A percentile compares a stretch with the other conserved stretches of the same genome.
Conservation (phyloP, 208 protist genomes). For the Crithidia bombi region DNA sequence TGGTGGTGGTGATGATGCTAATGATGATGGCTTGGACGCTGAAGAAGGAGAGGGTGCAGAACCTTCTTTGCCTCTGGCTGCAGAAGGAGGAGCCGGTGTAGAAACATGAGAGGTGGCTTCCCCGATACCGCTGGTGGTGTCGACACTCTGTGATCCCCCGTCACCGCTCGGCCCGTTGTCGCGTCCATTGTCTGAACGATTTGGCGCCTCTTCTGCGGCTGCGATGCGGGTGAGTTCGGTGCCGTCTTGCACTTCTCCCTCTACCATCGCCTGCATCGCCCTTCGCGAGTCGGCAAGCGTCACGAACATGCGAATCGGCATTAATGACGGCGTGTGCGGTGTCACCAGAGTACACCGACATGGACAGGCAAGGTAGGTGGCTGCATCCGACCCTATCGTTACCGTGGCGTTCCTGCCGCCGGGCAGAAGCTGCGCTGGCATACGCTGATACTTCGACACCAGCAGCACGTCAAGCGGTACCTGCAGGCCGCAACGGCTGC, state of each 20-base stretch:
- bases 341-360: constrained; percentile 14
- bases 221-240: background rate
- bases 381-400: constrained; percentile 19
- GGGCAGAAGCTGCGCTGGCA: constrained; percentile 35
- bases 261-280: constrained; percentile 36
- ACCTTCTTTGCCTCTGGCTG: too few species aligned
- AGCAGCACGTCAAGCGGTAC: constrained; percentile 58
- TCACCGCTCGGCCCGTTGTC: too few species aligned
- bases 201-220: too few species aligned
- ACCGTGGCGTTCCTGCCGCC: constrained; percentile 27
- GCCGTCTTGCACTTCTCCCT: constrained; percentile 20
- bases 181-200: too few species aligned
- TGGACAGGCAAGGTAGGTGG: constrained; percentile 17
- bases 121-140: too few species aligned
- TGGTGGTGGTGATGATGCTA: constrained; percentile 4
- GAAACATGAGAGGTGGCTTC: too few species aligned
- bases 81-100: too few species aligned
- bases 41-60: too few species aligned
- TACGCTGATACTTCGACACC: constrained; percentile 36
- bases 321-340: constrained; percentile 32
- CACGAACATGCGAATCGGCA: constrained; percentile 48
- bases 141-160: too few species aligned
- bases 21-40: too few species aligned
- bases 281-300: constrained; percentile 30
- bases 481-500: constrained; percentile 44